phyloP scores from a whole-genome alignment of 345 rosid species.

The Arabidopsis arenosa region DNA sequence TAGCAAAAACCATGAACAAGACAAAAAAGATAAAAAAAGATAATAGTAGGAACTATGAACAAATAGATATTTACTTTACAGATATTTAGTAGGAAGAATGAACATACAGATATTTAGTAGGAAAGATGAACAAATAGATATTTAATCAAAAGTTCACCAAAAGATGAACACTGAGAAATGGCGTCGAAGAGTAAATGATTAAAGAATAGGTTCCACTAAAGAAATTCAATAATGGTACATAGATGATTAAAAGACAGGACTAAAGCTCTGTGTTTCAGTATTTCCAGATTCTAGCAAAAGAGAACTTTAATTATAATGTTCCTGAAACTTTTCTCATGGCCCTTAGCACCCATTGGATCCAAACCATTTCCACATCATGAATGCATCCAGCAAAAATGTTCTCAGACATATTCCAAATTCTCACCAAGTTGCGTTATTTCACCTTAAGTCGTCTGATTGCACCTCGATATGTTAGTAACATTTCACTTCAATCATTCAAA shows the following conservation, averaged over 20 bases:
- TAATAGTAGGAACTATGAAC: background rate
- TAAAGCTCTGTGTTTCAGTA: constrained; percentile 11
- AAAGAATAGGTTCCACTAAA: constrained; percentile 31
- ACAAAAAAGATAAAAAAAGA: background rate
- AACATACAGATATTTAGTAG: background rate
- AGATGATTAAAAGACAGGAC: background rate
- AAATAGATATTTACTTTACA: background rate
- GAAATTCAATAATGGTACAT: constrained; percentile 10
- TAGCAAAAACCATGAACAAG: background rate
- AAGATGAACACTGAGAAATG: constrained; percentile 30
- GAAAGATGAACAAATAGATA: background rate
- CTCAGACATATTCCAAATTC: background rate
- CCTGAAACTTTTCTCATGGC: constrained; percentile 24
- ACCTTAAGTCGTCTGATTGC: constrained; percentile 8
- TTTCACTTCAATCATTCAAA: constrained; percentile 21
- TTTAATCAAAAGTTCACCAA: constrained; percentile 24
- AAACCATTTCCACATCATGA: constrained; percentile 2
- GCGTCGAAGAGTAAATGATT: constrained; percentile 35
- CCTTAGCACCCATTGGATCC: background rate
- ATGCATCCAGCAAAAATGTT: constrained; percentile 11
- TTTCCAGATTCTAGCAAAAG: constrained; percentile 18
- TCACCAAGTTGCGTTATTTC: constrained; percentile 9
- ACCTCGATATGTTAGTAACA: constrained; percentile 17
- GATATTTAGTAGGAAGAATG: background rate
- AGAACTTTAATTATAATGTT: constrained; percentile 19